These are phyloP conservation scores for Zygnema cylindricum DNA, from an alignment of 139 green algal genomes.

Conservation along the genomic window DNA sequence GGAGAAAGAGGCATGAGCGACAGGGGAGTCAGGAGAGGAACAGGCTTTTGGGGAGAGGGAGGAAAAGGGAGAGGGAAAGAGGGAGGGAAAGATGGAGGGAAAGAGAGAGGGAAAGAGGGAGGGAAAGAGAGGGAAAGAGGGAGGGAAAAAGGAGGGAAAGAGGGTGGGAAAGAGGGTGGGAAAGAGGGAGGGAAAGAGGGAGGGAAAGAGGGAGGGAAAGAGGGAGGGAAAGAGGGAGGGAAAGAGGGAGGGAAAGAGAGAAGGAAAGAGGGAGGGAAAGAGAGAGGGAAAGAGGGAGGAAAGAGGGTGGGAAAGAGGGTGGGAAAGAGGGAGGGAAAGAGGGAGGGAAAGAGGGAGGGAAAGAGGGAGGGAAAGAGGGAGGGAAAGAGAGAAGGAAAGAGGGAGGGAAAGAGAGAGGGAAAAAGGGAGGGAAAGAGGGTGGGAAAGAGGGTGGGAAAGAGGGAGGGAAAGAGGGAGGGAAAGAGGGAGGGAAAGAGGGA, in stretches of 20 bases:
- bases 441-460: not conserved
- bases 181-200: not conserved
- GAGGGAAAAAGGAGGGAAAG: not conserved
- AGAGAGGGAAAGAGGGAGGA: not conserved
- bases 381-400: not conserved
- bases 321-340: not conserved
- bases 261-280: not conserved
- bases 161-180: not conserved
- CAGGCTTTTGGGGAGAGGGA: not conserved
- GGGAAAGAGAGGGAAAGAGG: not conserved
- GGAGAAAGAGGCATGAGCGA: not conserved
- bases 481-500: not conserved
- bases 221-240: not conserved
- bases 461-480: not conserved
- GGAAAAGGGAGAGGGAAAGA: not conserved
- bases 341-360: not conserved
- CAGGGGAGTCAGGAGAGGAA: not conserved
- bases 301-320: not conserved
- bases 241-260: not conserved
- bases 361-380: not conserved
- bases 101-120: not conserved
- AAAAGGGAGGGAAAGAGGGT: not conserved
- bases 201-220: not conserved
- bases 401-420: not conserved
- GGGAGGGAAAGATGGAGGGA: too few species aligned